phyloP scores from a whole-genome alignment of 345 rosid species.

The Lepidium didymum region DNA sequence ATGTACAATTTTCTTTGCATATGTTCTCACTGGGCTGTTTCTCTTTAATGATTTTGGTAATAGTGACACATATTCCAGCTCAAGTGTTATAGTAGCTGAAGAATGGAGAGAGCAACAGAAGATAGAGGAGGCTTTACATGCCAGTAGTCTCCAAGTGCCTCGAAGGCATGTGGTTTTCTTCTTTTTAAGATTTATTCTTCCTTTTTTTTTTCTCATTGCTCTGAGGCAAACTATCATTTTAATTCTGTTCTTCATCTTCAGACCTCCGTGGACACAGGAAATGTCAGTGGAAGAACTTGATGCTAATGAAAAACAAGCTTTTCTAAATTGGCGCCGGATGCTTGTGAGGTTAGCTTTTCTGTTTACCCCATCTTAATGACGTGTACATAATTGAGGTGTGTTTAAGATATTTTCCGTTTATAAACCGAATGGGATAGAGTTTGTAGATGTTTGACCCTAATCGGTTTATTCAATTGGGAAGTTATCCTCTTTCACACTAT shows the following conservation, averaged over 20 bases:
- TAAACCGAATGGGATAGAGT: neutral
- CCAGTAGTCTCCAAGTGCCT: slow-evolving; percentile 61
- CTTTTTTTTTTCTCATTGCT: neutral
- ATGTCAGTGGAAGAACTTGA: slow-evolving; percentile 81
- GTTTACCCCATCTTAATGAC: neutral
- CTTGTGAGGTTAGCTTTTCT: slow-evolving; percentile 57
- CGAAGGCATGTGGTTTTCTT: slow-evolving; percentile 35
- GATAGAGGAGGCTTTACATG: slow-evolving; percentile 71
- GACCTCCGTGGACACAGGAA: slow-evolving; percentile 70
- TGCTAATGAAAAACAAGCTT: slow-evolving; percentile 61
- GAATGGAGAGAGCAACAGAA: slow-evolving; percentile 63
- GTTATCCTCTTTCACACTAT: neutral
- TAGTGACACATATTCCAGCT: slow-evolving; percentile 57
- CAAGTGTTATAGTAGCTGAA: slow-evolving; percentile 45
- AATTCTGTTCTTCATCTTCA: slow-evolving; percentile 15
- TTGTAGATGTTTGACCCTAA: neutral
- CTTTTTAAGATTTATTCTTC: neutral
- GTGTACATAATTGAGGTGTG: neutral
- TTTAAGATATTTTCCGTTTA: neutral
- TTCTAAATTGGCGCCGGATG: slow-evolving; percentile 74
- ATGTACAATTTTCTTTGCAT: neutral
- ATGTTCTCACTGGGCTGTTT: neutral
- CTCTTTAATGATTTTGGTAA: neutral
- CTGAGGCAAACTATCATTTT: neutral
- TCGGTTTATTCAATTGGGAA: neutral